These are phyloP conservation scores for Colletotrichum endophyticum DNA, from an alignment of 2,329 filamentous ascomycete species.

Conservation along the genomic window DNA sequence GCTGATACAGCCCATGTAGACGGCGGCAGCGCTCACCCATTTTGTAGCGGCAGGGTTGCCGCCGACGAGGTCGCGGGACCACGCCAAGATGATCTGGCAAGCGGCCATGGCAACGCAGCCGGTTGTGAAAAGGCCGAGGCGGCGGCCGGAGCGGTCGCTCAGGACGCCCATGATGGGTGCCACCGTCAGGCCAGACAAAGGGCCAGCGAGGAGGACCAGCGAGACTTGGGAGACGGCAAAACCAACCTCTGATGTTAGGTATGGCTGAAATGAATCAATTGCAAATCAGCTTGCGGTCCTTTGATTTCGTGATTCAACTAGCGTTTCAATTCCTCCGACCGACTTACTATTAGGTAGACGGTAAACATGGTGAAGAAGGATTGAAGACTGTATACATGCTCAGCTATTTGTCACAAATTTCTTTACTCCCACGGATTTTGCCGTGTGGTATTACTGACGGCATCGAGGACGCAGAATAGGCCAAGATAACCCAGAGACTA, in stretches of 20 bases:
- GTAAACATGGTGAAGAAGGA: background rate
- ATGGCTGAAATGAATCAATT: background rate
- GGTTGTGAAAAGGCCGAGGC: background rate
- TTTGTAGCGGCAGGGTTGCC: background rate
- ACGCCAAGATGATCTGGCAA: background rate
- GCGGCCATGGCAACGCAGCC: background rate
- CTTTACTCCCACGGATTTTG: background rate
- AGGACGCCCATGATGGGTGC: background rate
- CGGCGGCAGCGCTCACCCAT: background rate
- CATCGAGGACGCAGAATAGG: background rate
- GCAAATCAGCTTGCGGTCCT: background rate
- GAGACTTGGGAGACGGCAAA: background rate
- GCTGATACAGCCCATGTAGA: background rate
- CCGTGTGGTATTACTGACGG: background rate
- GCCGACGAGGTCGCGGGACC: background rate
- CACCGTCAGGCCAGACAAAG: background rate
- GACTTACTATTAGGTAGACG: background rate
- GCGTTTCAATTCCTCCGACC: background rate
- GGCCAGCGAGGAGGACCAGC: background rate
- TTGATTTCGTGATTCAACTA: background rate
- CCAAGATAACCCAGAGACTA: background rate
- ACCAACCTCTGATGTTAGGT: background rate
- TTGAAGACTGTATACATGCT: background rate
- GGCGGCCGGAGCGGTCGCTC: background rate
- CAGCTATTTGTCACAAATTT: background rate